Conservation (phyloP, 1,139 yeast genomes). For the Suhomyces wounanorum region DNA sequence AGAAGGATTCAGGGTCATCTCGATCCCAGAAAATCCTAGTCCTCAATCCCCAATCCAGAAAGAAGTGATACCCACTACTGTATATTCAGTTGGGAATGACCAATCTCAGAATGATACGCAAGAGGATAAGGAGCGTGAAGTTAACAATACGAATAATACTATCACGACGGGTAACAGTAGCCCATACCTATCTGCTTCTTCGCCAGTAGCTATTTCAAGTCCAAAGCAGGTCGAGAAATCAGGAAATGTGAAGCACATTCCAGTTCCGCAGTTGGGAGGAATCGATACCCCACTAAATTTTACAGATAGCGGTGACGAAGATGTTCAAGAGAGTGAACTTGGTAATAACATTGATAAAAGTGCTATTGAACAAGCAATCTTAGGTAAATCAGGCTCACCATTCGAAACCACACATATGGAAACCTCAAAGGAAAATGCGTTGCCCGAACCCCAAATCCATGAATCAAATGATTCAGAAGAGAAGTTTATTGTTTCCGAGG, state of each 20-base stretch:
- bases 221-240: neutral
- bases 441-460: neutral
- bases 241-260: constrained; percentile 7
- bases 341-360: neutral
- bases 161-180: constrained; percentile 4
- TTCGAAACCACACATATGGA: neutral
- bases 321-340: constrained; percentile 1
- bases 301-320: constrained; percentile 6
- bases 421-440: neutral
- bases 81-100: neutral
- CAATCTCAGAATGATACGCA: neutral
- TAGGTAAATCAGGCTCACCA: constrained; percentile 2
- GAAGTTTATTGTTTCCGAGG: neutral
- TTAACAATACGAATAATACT: constrained; percentile 1
- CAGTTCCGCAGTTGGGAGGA: constrained; percentile 13
- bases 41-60: neutral
- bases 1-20: neutral
- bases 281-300: constrained; percentile 6
- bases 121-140: neutral
- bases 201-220: neutral
- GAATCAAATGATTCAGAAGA: neutral
- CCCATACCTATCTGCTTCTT: constrained; percentile 10
- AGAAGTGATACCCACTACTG: neutral
- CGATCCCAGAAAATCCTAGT: neutral
- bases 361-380: constrained; percentile 2